Evolutionary conservation across 768 basidiomycete genomes (phyloP), one percentile per base, ranked within the genome.

Genomic region (Pleurotus djamor): DNA sequence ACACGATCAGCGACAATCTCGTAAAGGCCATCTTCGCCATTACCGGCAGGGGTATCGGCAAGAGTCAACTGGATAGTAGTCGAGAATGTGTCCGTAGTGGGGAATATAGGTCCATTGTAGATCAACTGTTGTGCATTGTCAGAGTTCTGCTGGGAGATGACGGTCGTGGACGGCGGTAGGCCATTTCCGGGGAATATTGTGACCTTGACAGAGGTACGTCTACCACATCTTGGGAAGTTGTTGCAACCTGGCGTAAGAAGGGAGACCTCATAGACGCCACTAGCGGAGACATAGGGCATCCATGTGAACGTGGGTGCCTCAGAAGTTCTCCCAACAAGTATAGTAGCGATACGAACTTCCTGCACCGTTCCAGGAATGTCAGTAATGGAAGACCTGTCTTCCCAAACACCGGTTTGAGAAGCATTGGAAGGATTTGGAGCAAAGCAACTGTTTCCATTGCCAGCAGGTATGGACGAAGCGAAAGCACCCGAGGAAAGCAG

Each of bases 401-500:
- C 76, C 96, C 96, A 98, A 13, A 72, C 67, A 6, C 94, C 92
- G 2, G 87, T 88, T 56, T 75, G 78, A 0, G 83, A 76, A 4
- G 85, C 81, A 63, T 85, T 86, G 28, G 94, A 94, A 1, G 90
- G 76, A 59, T 78, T 81, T 1, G 92, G 87, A 1, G 92, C 86
- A 67, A 88, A 94, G 69, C 94, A 95, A 1, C 91, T 90, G 43
- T 76, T 67, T 4, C 72, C 74, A 66, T 95, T 92, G 56, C 86
- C 77, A 13, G 68, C 67, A 52, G 73, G 69, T 57, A 91, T 72
- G 1, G 93, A 83, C 1, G 93, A 94, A 10, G 89, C 92, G 66
- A 91, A 96, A 13, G 95, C 91, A 60, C 96, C 97, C 14, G 92
- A 88, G 2, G 94, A 95, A 16, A 99, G 84, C 13, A 98, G 77